These are phyloP conservation scores for Babesia bovis DNA, from an alignment of 169 alveolate genomes.

Conservation along the genomic window DNA sequence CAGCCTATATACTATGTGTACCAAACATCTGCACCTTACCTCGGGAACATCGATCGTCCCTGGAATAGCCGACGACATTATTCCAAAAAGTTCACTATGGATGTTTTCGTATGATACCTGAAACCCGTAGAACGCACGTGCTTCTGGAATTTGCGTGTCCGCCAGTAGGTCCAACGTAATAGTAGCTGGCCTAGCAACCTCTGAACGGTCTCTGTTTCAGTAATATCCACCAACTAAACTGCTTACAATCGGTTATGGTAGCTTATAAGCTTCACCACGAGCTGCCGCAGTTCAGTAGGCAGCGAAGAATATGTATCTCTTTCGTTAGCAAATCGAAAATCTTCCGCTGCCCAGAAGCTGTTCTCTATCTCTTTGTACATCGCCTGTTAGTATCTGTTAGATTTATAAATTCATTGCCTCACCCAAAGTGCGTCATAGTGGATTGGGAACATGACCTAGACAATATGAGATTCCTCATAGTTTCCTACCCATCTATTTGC, in stretches of 20 bases:
- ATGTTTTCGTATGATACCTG: constrained; percentile 92
- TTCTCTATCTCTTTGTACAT: constrained; percentile 65
- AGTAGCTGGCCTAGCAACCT: constrained; percentile 47
- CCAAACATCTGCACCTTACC: constrained; percentile 1
- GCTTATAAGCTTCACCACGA: constrained; percentile 21
- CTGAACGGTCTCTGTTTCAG: constrained; percentile 34
- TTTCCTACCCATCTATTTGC: constrained; percentile 53
- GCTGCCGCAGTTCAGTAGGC: constrained; percentile 13
- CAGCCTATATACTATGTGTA: constrained; percentile 13
- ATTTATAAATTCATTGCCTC: background rate
- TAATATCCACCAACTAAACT: background rate
- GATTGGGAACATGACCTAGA: constrained; percentile 70
- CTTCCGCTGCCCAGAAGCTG: constrained; percentile 69
- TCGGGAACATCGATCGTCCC: constrained; percentile 19
- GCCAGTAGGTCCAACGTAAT: constrained; percentile 83
- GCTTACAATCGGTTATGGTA: constrained; percentile 49
- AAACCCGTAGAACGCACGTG: constrained; percentile 92
- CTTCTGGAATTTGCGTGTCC: constrained; percentile 91
- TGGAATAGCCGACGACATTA: constrained; percentile 64
- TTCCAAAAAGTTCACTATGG: constrained; percentile 85
- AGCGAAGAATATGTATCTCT: background rate
- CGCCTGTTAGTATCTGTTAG: background rate
- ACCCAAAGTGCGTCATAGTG: constrained; percentile 64
- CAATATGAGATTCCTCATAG: background rate
- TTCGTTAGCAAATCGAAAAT: constrained; percentile 56